phyloP scores from a whole-genome alignment of 2,329 filamentous ascomycete species.

The Emergomyces pasteurianus region DNA sequence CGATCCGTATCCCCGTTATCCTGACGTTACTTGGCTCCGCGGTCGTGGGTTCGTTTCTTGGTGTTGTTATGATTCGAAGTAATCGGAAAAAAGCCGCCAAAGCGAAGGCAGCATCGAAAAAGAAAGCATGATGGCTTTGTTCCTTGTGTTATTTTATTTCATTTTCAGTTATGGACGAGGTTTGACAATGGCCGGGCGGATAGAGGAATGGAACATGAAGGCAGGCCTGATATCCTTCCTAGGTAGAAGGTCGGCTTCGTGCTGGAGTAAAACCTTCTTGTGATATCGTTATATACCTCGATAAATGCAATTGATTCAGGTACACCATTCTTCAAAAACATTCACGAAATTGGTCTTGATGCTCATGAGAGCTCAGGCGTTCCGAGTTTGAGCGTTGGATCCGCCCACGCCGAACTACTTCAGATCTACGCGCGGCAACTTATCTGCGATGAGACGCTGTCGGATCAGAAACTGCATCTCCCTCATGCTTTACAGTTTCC shows the following conservation, averaged over 20 bases:
- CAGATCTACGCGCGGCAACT: neutral
- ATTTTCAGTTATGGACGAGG: neutral
- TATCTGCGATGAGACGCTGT: neutral
- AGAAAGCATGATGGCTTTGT: slow-evolving; percentile 57
- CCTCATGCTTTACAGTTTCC: neutral
- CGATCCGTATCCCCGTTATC: slow-evolving; percentile 95
- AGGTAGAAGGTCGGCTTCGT: neutral
- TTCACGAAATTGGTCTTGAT: neutral
- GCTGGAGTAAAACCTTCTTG: neutral
- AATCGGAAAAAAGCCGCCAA: slow-evolving; percentile 96
- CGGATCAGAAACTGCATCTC: neutral
- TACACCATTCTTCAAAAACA: neutral
- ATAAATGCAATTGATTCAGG: neutral
- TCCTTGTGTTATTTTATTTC: neutral
- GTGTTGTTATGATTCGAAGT: slow-evolving; percentile 97
- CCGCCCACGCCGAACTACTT: neutral
- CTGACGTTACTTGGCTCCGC: slow-evolving; percentile 83
- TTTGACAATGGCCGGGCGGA: neutral
- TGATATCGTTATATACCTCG: neutral
- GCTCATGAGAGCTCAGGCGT: neutral
- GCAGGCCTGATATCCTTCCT: neutral
- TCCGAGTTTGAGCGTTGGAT: neutral
- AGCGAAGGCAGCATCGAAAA: slow-evolving; percentile 82
- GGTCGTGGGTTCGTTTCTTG: slow-evolving; percentile 90
- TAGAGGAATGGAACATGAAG: neutral